A percentile compares a stretch with the other conserved stretches of the same genome.
phyloP scores from a whole-genome alignment of 2,329 filamentous ascomycete species.

The Neopestalotiopsis sp. region DNA sequence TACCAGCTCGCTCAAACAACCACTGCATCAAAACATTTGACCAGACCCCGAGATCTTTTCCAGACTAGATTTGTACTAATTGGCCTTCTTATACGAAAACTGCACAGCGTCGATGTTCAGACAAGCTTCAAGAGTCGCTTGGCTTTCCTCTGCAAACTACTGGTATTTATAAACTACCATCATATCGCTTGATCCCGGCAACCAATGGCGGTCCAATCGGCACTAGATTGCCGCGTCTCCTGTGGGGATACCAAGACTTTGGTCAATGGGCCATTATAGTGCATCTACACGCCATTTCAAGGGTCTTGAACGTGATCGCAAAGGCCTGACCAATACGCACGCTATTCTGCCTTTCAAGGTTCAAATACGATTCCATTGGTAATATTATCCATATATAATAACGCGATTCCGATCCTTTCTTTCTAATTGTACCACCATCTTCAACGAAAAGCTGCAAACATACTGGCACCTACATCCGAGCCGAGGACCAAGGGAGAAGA shows the following conservation, averaged over 20 bases:
- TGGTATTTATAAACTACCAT: too few species aligned
- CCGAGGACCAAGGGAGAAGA: not conserved
- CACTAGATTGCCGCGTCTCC: not conserved
- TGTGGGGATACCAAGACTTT: not conserved
- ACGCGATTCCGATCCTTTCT: not conserved
- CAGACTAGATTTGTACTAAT: not conserved
- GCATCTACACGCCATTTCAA: slow-evolving; percentile 4
- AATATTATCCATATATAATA: slow-evolving; percentile 13
- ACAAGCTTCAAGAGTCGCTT: not conserved
- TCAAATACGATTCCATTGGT: not conserved
- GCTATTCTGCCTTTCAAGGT: not conserved
- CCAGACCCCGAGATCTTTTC: not conserved
- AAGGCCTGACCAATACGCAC: not conserved
- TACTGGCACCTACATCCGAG: not conserved
- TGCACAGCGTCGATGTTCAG: not conserved
- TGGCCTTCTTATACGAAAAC: not conserved
- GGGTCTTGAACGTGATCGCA: slow-evolving; percentile 5
- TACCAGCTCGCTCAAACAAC: too few species aligned
- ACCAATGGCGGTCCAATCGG: not conserved
- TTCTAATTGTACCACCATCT: not conserved
- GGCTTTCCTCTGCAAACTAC: not conserved
- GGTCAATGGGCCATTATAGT: not conserved
- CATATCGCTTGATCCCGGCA: not conserved
- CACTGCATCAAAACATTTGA: not conserved
- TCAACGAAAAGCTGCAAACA: not conserved